phyloP scores from a whole-genome alignment of 2,329 filamentous ascomycete species.

The Penicillium sp. region DNA sequence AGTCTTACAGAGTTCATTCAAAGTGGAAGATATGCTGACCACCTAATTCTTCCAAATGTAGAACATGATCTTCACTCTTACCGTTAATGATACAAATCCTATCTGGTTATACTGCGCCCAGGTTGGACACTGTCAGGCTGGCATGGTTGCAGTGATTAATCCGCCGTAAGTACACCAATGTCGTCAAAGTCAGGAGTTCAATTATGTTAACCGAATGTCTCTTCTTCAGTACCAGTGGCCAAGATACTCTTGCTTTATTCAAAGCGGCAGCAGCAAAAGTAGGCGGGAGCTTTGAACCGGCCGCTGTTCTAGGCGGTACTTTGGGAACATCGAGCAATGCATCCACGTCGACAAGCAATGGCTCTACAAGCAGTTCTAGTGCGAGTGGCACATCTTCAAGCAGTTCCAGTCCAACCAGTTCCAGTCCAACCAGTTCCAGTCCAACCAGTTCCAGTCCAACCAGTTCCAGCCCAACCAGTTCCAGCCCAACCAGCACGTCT shows the following conservation, averaged over 20 bases:
- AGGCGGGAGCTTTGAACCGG: constrained; percentile 4
- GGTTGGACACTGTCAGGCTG: constrained; percentile 68
- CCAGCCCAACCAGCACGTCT: background rate
- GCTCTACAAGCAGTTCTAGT: background rate
- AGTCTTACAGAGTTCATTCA: background rate
- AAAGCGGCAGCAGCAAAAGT: constrained; percentile 7
- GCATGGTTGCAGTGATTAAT: constrained; percentile 77
- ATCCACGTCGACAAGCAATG: background rate
- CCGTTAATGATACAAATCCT: constrained; percentile 66
- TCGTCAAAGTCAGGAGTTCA: background rate
- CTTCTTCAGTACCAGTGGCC: constrained; percentile 3
- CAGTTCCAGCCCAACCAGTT: background rate
- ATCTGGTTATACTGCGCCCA: constrained; percentile 80
- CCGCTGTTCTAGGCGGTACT: constrained; percentile 6
- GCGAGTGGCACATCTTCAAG: background rate
- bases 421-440: background rate
- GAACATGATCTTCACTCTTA: too few relatives aligned
- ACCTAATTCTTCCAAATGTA: too few relatives aligned
- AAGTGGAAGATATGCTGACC: too few relatives aligned
- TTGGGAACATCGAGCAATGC: constrained; percentile 1
- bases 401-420: background rate
- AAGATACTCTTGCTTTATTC: constrained; percentile 9
- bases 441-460: background rate
- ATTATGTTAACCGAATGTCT: background rate
- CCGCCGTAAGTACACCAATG: constrained; percentile 40